A percentile compares a stretch with the other conserved stretches of the same genome.
Evolutionary conservation across 202 grass and related monocot species (phyloP).

Genomic region (Thinopyrum obtusiflorum): DNA sequence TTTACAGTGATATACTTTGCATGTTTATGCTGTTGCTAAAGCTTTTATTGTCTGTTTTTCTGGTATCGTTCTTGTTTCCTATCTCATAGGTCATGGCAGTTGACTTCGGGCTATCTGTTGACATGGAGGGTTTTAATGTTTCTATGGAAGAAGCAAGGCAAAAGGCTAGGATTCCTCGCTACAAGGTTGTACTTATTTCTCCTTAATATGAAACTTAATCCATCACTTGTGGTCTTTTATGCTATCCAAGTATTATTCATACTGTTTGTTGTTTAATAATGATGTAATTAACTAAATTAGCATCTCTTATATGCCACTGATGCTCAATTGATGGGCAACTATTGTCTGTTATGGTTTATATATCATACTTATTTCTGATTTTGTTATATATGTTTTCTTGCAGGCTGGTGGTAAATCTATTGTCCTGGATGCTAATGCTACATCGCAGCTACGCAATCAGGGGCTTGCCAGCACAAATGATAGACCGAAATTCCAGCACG

Average conservation of each 20-base stretch:
- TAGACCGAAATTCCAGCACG: conserved; percentile 63
- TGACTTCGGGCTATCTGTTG: conserved; percentile 69
- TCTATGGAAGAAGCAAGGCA: conserved; percentile 89
- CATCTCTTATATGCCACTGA: conserved; percentile 3
- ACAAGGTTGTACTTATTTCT: conserved; percentile 49
- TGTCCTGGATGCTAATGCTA: conserved; percentile 86
- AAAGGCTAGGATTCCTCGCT: conserved; percentile 80
- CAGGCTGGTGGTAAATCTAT: conserved; percentile 64
- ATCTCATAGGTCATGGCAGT: conserved; percentile 70
- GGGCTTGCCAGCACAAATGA: conserved; percentile 74
- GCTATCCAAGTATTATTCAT: background rate
- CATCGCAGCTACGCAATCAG: conserved; percentile 56
- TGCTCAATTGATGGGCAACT: background rate
- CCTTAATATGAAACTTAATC: background rate
- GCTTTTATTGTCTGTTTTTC: conserved; percentile 1
- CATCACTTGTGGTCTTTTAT: conserved; percentile 1
- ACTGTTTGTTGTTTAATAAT: background rate
- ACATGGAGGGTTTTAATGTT: conserved; percentile 70
- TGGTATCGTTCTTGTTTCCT: conserved; percentile 16
- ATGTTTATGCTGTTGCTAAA: background rate
- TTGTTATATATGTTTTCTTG: background rate
- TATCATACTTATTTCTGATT: background rate
- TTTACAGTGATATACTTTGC: conserved; percentile 39
- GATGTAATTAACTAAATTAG: background rate
- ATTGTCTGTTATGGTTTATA: background rate